Evolutionary conservation across 2,329 filamentous ascomycete species (phyloP), one percentile per base, ranked within the genome.

Genomic region (Ceratocystis colombiana): DNA sequence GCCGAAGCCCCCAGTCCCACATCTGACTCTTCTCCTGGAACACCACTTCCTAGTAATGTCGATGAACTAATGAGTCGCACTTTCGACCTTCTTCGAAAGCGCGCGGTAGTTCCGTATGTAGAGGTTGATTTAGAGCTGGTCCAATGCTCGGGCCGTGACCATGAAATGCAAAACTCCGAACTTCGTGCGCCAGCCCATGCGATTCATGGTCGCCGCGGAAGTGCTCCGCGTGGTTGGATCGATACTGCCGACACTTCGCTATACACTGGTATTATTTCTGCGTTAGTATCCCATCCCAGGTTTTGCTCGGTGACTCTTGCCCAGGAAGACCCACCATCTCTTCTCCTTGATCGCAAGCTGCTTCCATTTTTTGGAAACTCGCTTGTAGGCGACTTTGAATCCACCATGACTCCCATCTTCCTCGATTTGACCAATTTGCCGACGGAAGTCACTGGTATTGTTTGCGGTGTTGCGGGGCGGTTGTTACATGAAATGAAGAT

Each of bases 371-470:
- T 88, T 71, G 84, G 86, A 22, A 87, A 88, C 71, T 83, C 90
- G 0, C 78, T 97, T 1, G 83, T 96, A 0, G 91, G 90, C 12
- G 81, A 87, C 68, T 89, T 84, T 61, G 85, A 85, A 64, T 86
- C 86, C 70, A 84, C 84, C 67, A 80, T 92, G 44, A 84, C 95
- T 1, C 91, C 94, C 1, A 94, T 99, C 71, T 93, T 91, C 67
- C 81, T 99, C 2, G 90, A 97, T 71, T 80, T 99, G 30, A 85
- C 84, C 22, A 85, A 84, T 53, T 78, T 97, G 50, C 89, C 93
- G 0, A 81, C 93, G 53, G 90, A 96, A 74, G 91, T 90, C 6
- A 96, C 92, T 0, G 93, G 93, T 25, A 96, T 99, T 67, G 90
- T 99, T 2, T 96, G 92, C 71, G 93, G 94, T 33, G 90, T 99